Conservation (phyloP, 345 rosid species). For the Conringia planisiliqua region DNA sequence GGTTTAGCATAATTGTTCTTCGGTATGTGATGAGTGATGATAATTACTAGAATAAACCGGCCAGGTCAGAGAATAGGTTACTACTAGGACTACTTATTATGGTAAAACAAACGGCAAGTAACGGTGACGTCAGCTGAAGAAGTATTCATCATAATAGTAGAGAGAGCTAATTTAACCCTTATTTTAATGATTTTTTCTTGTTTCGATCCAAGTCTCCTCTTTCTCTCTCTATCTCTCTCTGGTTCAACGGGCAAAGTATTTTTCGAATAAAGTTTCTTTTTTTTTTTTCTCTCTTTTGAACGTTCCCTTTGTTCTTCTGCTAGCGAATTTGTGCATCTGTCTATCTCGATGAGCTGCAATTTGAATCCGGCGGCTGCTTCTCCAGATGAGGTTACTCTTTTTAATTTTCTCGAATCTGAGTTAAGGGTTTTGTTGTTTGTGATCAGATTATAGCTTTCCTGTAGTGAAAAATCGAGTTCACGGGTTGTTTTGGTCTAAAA, state of each 20-base stretch:
- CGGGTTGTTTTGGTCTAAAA: neutral
- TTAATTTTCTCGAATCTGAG: neutral
- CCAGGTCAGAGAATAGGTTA: conserved; percentile 18
- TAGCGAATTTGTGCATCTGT: conserved; percentile 8
- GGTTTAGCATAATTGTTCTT: neutral
- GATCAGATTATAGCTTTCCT: conserved; percentile 21
- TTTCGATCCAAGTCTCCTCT: conserved; percentile 30
- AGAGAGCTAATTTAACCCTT: neutral
- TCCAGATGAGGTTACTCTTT: conserved; percentile 41
- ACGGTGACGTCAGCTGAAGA: conserved; percentile 63
- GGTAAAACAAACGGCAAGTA: conserved; percentile 44
- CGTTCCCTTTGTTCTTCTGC: conserved; percentile 26
- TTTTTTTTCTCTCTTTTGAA: conserved; percentile 1
- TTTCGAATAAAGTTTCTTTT: conserved; percentile 51
- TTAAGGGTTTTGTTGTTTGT: conserved; percentile 27
- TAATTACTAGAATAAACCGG: conserved; percentile 10
- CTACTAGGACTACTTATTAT: neutral
- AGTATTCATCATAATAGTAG: conserved; percentile 53
- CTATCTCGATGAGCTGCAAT: conserved; percentile 45
- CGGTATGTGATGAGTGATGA: neutral
- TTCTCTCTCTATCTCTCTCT: conserved; percentile 38
- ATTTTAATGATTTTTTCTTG: conserved; percentile 3
- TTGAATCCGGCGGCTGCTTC: conserved; percentile 55
- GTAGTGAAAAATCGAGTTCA: conserved; percentile 18
- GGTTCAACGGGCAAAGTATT: conserved; percentile 86